Evolutionary conservation across 257 asterid genomes (phyloP), one percentile per base, ranked within the genome.

Genomic region (Coffea canephora): DNA sequence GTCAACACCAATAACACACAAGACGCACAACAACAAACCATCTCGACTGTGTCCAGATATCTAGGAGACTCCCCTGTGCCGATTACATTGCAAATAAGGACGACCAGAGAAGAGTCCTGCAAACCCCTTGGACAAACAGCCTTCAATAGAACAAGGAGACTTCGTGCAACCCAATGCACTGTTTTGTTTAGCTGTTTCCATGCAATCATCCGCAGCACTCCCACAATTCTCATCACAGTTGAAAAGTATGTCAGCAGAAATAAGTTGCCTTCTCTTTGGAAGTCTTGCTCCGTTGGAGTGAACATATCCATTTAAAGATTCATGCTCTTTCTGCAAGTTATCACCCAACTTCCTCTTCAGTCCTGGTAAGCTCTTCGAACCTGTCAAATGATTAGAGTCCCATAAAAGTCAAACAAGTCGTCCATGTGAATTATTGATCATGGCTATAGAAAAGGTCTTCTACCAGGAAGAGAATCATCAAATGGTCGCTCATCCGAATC

Each of bases 101-200:
- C 87, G 84, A 13, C 86, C 77, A 0, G 94, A 91, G 39, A 93
- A 85, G 67, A 95, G 96, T 71, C 92, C 91, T 0, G 94, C 97
- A 69, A 93, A 91, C 16, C 97, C 96, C 89, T 84, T 91, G 55
- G 98, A 89, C 84, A 95, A 81, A 75, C 92, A 95, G 41, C 98
- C 95, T 84, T 95, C 97, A 18, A 93, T 86, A 1, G 96, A 87
- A 81, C 96, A 87, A 2, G 87, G 82, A 73, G 92, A 86, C 85
- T 78, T 84, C 77, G 87, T 67, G 81, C 90, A 83, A 57, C 88
- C 87, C 8, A 70, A 70, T 13, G 86, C 75, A 77, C 77, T 72
- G 55, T 80, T 84, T 54, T 89, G 90, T 77, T 82, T 87, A 68
- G 74, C 82, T 41, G 64, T 75, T 76, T 78, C 91, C 64, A 55